Evolutionary conservation across 768 basidiomycete species (phyloP), one percentile per base, ranked within the genome.

Genomic region (Trametes elegans): DNA sequence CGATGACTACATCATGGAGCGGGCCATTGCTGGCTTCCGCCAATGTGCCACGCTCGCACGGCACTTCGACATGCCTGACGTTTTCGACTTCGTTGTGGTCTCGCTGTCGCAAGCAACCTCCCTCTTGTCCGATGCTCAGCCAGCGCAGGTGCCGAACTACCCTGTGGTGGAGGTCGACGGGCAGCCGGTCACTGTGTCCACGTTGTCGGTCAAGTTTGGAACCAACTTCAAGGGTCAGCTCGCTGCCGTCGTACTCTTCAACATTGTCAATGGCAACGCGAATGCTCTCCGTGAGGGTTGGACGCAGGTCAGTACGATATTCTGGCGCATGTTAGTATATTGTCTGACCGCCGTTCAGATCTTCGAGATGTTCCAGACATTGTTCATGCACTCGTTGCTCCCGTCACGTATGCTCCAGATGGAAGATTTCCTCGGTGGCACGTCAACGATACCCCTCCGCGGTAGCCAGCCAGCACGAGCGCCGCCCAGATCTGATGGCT

Each of bases 341-440:
- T 44, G 7, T 55, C 18, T 40, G 5, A 55, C 28, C 1, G 5
- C 14, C 16, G 10, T 26, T 5, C 7, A 97, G 90, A 93, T 99
- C 50, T 98, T 99, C 64, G 96, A 98, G 70, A 98, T 98, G 87
- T 95, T 96, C 73, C 89, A 95, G 66, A 97, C 94, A 29, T 76
- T 99, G 21, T 99, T 98, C 73, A 71, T 98, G 41, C 90, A 98
- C 68, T 95, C 95, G 16, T 77, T 98, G 23, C 76, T 99, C 16
- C 97, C 97, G 0, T 83, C 79, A 9, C 79, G 88, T 45, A 90
- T 99, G 88, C 74, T 97, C 10, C 93, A 96, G 68, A 95, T 97
- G 90, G 96, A 97, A 68, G 97, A 98, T 66, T 98, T 99, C 74
- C 80, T 98, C 8, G 93, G 93, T n/a, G 95, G 94, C 14, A 83